phyloP scores from a whole-genome alignment of 2,329 filamentous ascomycete species.

The Clarireedia sp. region DNA sequence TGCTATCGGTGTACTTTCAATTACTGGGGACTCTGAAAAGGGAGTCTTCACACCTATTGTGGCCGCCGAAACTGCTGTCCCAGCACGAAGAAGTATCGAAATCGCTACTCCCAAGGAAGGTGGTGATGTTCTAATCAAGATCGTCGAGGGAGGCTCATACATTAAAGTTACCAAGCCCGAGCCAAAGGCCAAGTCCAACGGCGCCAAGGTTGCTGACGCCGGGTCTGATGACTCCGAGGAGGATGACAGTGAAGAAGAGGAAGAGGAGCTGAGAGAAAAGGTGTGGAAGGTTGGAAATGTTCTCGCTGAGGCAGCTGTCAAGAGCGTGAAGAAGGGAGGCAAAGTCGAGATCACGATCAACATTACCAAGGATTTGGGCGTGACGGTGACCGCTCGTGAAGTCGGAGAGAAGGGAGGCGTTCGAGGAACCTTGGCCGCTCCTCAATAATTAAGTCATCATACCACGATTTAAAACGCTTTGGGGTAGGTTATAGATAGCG shows the following conservation, averaged over 20 bases:
- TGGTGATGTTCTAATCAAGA: constrained; percentile 79
- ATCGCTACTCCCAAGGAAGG: constrained; percentile 70
- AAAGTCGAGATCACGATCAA: constrained; percentile 95
- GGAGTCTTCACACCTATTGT: constrained; percentile 76
- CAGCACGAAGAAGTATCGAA: constrained; percentile 76
- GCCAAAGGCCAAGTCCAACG: constrained; percentile 59
- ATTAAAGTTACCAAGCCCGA: constrained; percentile 91
- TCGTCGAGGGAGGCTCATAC: constrained; percentile 80
- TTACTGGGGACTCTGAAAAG: constrained; percentile 47
- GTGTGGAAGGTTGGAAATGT: constrained; percentile 80
- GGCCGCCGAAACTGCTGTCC: constrained; percentile 78
- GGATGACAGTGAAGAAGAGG: constrained; percentile 62
- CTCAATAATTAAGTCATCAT: constrained; percentile 15
- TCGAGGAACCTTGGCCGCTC: constrained; percentile 24
- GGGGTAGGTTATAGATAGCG: constrained; percentile 4
- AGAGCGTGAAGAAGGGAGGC: constrained; percentile 73
- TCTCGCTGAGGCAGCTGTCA: constrained; percentile 79
- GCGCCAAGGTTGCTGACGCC: constrained; percentile 49
- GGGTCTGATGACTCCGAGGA: constrained; percentile 50
- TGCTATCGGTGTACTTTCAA: constrained; percentile 77
- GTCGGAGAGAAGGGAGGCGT: constrained; percentile 49
- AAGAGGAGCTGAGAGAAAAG: constrained; percentile 82
- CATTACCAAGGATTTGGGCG: constrained; percentile 68
- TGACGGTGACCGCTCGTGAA: constrained; percentile 76
- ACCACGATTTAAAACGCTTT: not conserved